phyloP scores from a whole-genome alignment of 805 yeast species.

The Priceomyces haplophilus region DNA sequence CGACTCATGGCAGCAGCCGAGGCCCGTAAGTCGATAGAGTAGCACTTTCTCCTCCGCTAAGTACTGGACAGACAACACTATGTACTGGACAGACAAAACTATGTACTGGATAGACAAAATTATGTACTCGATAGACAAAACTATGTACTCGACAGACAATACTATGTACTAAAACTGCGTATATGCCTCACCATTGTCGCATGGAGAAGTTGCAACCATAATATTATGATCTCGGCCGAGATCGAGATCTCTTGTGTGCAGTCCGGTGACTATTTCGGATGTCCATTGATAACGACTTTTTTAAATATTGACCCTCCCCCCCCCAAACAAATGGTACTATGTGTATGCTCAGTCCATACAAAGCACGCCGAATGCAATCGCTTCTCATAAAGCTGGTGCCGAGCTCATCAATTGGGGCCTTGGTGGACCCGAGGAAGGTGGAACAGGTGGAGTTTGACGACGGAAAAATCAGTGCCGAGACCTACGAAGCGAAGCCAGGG shows the following conservation, averaged over 20 bases:
- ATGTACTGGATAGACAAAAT: too few relatives aligned
- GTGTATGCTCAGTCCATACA: slow-evolving; percentile 4
- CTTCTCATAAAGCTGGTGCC: not conserved
- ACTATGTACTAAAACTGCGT: too few relatives aligned
- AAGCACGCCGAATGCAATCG: not conserved
- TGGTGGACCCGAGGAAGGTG: not conserved
- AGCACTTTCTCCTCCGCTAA: too few relatives aligned
- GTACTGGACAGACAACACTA: too few relatives aligned
- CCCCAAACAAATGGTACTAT: not conserved
- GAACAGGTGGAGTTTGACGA: slow-evolving; percentile 1
- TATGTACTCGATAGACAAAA: too few relatives aligned
- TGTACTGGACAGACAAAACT: too few relatives aligned
- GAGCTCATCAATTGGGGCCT: slow-evolving; percentile 1
- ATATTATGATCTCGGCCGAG: too few relatives aligned
- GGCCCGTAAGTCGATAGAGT: not conserved
- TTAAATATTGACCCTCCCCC: not conserved
- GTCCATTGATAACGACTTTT: not conserved
- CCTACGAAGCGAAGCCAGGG: slow-evolving; percentile 3
- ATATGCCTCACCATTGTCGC: too few relatives aligned
- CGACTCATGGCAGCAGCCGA: slow-evolving; percentile 33
- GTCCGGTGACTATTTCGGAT: not conserved
- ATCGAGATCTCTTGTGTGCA: too few relatives aligned
- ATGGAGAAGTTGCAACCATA: too few relatives aligned
- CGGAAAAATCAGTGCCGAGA: not conserved
- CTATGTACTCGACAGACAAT: too few relatives aligned